These are phyloP conservation scores for Pulicaria dysenterica DNA, from an alignment of 129 eudicot species.

Conservation along the genomic window DNA sequence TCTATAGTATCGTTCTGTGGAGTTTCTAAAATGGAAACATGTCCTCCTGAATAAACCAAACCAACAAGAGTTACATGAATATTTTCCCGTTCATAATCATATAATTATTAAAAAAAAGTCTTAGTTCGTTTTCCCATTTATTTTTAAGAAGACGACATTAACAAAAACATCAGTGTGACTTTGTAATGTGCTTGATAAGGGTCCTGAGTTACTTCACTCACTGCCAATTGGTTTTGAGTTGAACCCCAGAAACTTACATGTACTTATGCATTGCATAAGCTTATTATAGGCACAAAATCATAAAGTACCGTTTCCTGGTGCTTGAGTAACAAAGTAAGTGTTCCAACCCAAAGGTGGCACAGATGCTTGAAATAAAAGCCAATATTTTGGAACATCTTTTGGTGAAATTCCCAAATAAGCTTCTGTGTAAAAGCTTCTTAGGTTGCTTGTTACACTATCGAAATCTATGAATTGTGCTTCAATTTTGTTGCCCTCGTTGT, in stretches of 20 bases:
- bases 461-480: conserved; percentile 67
- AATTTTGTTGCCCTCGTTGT: conserved; percentile 57
- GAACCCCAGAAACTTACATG: not conserved
- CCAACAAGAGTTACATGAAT: conserved; percentile 16
- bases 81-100: no score
- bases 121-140: not conserved
- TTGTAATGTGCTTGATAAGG: no score
- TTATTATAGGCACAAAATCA: not conserved
- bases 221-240: not conserved
- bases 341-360: conserved; percentile 92
- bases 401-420: conserved; percentile 82
- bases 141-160: not conserved
- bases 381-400: conserved; percentile 59
- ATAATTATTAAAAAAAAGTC: no score
- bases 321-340: conserved; percentile 73
- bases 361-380: conserved; percentile 70
- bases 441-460: conserved; percentile 62
- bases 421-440: conserved; percentile 65
- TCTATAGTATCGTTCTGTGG: conserved; percentile 52
- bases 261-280: not conserved
- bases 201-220: no score
- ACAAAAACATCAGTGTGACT: not conserved
- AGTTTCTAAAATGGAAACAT: conserved; percentile 32
- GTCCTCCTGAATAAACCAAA: conserved; percentile 41
- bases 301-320: conserved; percentile 54